These are phyloP conservation scores for Fusarium odoratissimum DNA, from an alignment of 2,329 filamentous ascomycete species.

Conservation along the genomic window DNA sequence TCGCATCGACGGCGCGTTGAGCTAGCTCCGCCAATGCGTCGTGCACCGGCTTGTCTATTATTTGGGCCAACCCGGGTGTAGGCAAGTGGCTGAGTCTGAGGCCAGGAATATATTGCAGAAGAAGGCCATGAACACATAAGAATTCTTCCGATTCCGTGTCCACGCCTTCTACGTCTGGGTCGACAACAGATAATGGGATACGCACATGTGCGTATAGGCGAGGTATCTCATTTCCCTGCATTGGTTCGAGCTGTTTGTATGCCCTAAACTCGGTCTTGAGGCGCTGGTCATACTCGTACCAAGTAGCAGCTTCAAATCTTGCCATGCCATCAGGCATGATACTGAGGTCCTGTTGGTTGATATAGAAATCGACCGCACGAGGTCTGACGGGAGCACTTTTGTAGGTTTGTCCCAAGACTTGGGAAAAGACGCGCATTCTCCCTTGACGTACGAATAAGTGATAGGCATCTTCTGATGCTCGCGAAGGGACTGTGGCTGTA, in stretches of 20 bases:
- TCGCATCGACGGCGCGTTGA: not conserved
- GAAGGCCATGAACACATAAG: not conserved
- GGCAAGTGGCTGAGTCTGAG: not conserved
- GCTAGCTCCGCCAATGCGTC: accelerated
- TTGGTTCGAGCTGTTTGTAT: not conserved
- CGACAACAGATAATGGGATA: accelerated
- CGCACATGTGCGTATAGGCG: not conserved
- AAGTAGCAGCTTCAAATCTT: not conserved
- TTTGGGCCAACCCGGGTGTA: accelerated
- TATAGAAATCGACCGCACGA: not conserved
- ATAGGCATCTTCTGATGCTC: not conserved
- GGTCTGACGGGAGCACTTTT: accelerated
- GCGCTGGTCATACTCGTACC: not conserved
- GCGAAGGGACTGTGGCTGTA: not conserved
- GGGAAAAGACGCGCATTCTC: accelerated
- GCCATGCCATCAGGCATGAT: not conserved
- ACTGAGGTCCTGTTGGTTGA: not conserved
- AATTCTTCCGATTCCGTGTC: accelerated
- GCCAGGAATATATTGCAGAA: not conserved
- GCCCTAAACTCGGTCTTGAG: not conserved
- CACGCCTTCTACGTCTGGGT: accelerated
- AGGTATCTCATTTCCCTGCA: not conserved
- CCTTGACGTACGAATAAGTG: not conserved
- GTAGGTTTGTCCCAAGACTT: not conserved
- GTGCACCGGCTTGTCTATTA: no score